Evolutionary conservation across 306 rosid genomes (phyloP).

Genomic region (Vigna angularis): DNA sequence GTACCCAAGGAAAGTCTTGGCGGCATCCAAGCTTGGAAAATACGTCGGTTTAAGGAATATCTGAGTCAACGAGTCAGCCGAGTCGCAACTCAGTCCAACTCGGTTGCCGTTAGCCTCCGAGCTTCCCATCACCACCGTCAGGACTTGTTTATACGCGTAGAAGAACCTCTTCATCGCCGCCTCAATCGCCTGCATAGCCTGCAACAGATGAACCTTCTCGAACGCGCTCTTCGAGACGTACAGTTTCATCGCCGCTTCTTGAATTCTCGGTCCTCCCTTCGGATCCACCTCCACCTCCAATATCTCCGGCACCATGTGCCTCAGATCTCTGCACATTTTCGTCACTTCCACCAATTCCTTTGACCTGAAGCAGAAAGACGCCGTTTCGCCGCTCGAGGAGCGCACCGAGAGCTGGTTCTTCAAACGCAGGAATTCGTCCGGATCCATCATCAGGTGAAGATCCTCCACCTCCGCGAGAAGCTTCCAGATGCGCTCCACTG

Average conservation of each 20-base stretch:
- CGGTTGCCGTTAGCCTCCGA: slow-evolving; percentile 81
- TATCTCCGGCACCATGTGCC: slow-evolving; percentile 75
- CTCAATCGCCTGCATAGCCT: slow-evolving; percentile 78
- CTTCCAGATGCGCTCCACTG: slow-evolving; percentile 88
- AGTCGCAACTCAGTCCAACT: slow-evolving; percentile 59
- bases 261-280: slow-evolving; percentile 86
- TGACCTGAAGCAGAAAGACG: slow-evolving; percentile 79
- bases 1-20: slow-evolving; percentile 84
- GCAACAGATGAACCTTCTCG: slow-evolving; percentile 73
- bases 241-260: slow-evolving; percentile 87
- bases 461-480: slow-evolving; percentile 75
- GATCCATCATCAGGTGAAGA: slow-evolving; percentile 82
- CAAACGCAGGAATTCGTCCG: slow-evolving; percentile 74
- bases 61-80: slow-evolving; percentile 78
- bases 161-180: slow-evolving; percentile 78
- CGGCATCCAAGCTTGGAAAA: slow-evolving; percentile 94
- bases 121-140: slow-evolving; percentile 79
- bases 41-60: slow-evolving; percentile 84
- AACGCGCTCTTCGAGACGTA: slow-evolving; percentile 58
- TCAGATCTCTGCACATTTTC: slow-evolving; percentile 68
- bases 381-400: slow-evolving; percentile 52
- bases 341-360: slow-evolving; percentile 67
- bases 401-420: slow-evolving; percentile 62
- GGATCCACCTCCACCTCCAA: slow-evolving; percentile 86
- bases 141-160: slow-evolving; percentile 78